Evolutionary conservation across 169 alveolate species (phyloP), one percentile per base, ranked within the genome.

Genomic region (Plasmodium billcollinsi): DNA sequence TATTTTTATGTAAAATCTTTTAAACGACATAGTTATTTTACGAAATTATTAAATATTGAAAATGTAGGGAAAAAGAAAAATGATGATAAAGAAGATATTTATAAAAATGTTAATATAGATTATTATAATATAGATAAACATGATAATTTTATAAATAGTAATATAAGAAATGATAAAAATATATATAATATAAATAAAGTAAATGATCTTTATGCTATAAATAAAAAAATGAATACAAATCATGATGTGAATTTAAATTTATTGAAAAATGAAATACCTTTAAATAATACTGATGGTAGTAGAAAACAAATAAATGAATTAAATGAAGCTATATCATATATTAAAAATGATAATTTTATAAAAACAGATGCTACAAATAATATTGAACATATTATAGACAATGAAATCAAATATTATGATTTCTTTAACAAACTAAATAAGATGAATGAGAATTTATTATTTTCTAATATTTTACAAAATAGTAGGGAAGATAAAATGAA

Each of bases 11-110:
- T 86, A 18, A 86, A 86, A 26, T 70, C 92, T 0, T 86, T 50
- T 29, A 86, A 86, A 45, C 47, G 92, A 11, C 92, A 86, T 65
- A 9, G 88, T 0, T 86, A 86, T 73, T 86, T 72, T 72, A 72
- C 45, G 47, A 71, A 74, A 43, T 20, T 70, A 18, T 67, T 86
- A 18, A 39, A 67, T 20, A 73, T 73, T 12, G 92, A 72, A 21
- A 86, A 62, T 43, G 73, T 43, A 0, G 58, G 24, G 0, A 47
- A 26, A 5, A 66, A 24, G 4, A 67, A 58, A 6, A 80, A 12
- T 3, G 9, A 50, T 49, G 12, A 71, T 18, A 52, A 20, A 29
- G 45, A 15, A 11, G 24, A 3, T 0, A 3, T 29, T 45, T 39
- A 39, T n/a, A 24, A 67, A 24, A 47, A 67, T 43, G 4, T 14